phyloP scores from a whole-genome alignment of 129 eudicot species.

The Dittrichia graveolens region DNA sequence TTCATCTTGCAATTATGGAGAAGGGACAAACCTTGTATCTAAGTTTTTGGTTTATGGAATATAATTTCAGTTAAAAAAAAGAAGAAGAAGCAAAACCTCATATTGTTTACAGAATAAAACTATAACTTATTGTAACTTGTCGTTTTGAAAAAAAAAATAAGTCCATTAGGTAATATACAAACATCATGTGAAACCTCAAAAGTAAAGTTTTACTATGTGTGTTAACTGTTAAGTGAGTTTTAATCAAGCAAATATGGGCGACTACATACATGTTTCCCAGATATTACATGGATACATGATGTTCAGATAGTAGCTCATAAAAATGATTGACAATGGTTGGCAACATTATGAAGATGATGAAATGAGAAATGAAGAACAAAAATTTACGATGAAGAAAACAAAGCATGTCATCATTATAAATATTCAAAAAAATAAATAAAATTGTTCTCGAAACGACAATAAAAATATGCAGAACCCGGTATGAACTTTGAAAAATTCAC shows the following conservation, averaged over 20 bases:
- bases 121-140: too few relatives aligned
- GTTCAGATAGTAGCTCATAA: not conserved
- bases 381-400: not conserved
- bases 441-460: conserved; percentile 34
- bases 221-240: not conserved
- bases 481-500: conserved; percentile 38
- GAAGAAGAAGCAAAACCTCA: too few relatives aligned
- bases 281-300: not conserved
- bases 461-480: conserved; percentile 35
- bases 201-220: too few relatives aligned
- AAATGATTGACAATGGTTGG: not conserved
- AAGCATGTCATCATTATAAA: not conserved
- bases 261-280: not conserved
- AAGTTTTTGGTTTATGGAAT: too few relatives aligned
- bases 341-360: conserved; percentile 4
- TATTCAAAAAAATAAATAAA: conserved; percentile 2
- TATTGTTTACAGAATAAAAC: too few relatives aligned
- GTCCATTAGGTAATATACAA: too few relatives aligned
- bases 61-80: too few relatives aligned
- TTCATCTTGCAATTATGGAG: too few relatives aligned
- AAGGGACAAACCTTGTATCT: too few relatives aligned
- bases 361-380: not conserved
- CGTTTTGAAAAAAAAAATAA: too few relatives aligned
- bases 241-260: not conserved
- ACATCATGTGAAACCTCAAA: too few relatives aligned